Evolutionary conservation across 192 early-diverging fungal species (phyloP).

Genomic region (Backusella liffmaniae): DNA sequence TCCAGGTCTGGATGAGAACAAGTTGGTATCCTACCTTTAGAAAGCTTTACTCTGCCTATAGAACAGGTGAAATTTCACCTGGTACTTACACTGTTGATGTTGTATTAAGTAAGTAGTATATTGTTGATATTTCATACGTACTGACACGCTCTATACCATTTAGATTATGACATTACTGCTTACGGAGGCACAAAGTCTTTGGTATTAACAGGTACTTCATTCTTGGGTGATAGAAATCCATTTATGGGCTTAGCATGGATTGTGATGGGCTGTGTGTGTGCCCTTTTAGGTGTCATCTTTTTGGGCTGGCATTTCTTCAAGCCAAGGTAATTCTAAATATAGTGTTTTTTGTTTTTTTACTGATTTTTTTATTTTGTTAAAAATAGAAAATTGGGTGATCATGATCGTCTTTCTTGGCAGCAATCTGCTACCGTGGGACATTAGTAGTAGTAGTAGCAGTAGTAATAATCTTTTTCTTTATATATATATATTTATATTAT

Average conservation of each 20-base stretch:
- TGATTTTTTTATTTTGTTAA: not conserved
- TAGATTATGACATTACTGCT: constrained; percentile 80
- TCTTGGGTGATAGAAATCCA: constrained; percentile 96
- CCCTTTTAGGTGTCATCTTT: constrained; percentile 85
- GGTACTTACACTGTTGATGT: constrained; percentile 79
- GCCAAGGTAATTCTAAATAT: constrained; percentile 62
- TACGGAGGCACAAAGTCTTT: constrained; percentile 96
- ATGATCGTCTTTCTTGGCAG: constrained; percentile 94
- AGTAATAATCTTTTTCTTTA: not conserved
- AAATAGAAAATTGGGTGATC: constrained; percentile 89
- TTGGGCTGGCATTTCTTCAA: constrained; percentile 89
- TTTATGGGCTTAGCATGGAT: constrained; percentile 97
- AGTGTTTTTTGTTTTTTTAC: constrained; percentile 1
- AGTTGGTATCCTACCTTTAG: constrained; percentile 95
- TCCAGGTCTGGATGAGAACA: constrained; percentile 99
- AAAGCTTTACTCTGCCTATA: constrained; percentile 89
- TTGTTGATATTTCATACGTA: no score
- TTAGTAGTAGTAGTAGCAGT: not conserved
- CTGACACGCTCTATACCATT: not conserved
- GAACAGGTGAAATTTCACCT: constrained; percentile 47
- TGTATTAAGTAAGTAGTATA: constrained; percentile 59
- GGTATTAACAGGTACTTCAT: constrained; percentile 90
- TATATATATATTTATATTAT: constrained; percentile 3
- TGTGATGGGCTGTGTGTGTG: constrained; percentile 88
- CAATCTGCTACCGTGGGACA: constrained; percentile 6